phyloP scores from a whole-genome alignment of 345 rosid genomes.

The Ceriops decandra region DNA sequence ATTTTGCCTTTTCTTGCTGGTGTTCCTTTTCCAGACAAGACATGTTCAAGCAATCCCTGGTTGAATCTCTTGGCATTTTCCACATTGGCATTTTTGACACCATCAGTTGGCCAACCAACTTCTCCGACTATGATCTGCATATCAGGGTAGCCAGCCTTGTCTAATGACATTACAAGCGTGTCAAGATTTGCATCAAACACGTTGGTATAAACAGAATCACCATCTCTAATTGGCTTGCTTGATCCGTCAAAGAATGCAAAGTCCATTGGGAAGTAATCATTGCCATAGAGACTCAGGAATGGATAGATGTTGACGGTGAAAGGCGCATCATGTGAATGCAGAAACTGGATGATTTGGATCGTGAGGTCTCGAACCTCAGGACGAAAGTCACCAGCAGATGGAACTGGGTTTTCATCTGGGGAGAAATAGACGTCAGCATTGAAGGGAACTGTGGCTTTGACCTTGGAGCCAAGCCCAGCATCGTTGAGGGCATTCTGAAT shows the following conservation, averaged over 20 bases:
- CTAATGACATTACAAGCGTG: conserved; percentile 28
- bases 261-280: conserved; percentile 37
- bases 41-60: conserved; percentile 28
- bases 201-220: conserved; percentile 23
- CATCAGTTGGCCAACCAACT: conserved; percentile 46
- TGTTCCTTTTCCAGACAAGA: conserved; percentile 25
- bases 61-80: conserved; percentile 30
- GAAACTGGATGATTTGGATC: conserved; percentile 16
- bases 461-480: conserved; percentile 22
- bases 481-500: conserved; percentile 40
- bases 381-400: conserved; percentile 25
- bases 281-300: conserved; percentile 42
- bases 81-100: conserved; percentile 32
- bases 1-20: conserved; percentile 27
- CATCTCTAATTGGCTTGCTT: conserved; percentile 29
- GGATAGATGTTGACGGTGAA: conserved; percentile 53
- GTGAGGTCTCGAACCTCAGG: conserved; percentile 17
- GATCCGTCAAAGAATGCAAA: conserved; percentile 47
- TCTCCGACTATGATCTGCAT: conserved; percentile 31
- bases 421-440: conserved; percentile 47
- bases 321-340: conserved; percentile 27
- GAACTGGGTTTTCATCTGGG: conserved; percentile 20
- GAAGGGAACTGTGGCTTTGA: conserved; percentile 47
- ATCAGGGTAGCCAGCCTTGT: conserved; percentile 30
- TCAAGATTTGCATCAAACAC: conserved; percentile 42